Conservation (phyloP, 1,284 basidiomycete genomes). For the Austroboletus niveus region DNA sequence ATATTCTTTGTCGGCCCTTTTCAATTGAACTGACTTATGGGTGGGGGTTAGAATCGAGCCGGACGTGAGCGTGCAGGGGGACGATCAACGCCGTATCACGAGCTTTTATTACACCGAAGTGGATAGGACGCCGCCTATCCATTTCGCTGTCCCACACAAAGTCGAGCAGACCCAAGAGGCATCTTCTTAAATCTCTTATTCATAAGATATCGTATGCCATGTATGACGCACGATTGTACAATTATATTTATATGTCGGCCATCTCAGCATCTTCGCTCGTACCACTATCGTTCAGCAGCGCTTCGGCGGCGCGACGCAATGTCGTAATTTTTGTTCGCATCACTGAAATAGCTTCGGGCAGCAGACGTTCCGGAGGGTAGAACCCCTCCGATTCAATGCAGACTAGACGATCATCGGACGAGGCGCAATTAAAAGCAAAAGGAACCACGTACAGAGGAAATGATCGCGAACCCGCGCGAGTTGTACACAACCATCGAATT, state of each 20-base stretch:
- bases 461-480: conserved; percentile 88
- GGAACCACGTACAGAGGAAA: conserved; percentile 77
- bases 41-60: conserved; percentile 30
- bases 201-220: no score
- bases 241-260: conserved; percentile 24
- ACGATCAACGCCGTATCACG: conserved; percentile 34
- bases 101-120: conserved; percentile 39
- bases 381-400: conserved; percentile 89
- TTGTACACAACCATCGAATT: conserved; percentile 85
- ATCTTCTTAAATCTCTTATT: not conserved
- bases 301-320: conserved; percentile 59
- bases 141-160: conserved; percentile 26
- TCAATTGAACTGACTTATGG: not conserved
- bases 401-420: conserved; percentile 47
- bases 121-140: conserved; percentile 38
- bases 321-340: conserved; percentile 79
- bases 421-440: not conserved
- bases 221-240: not conserved
- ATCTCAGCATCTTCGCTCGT: conserved; percentile 41
- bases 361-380: conserved; percentile 81
- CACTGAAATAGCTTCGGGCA: conserved; percentile 81
- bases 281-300: conserved; percentile 40
- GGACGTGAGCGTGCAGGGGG: conserved; percentile 19
- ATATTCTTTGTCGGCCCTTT: not conserved
- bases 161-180: conserved; percentile 1